Evolutionary conservation across 495 filamentous ascomycete species (phyloP), one percentile per base, ranked within the genome.

Genomic region (Neurospora tetrasperma): DNA sequence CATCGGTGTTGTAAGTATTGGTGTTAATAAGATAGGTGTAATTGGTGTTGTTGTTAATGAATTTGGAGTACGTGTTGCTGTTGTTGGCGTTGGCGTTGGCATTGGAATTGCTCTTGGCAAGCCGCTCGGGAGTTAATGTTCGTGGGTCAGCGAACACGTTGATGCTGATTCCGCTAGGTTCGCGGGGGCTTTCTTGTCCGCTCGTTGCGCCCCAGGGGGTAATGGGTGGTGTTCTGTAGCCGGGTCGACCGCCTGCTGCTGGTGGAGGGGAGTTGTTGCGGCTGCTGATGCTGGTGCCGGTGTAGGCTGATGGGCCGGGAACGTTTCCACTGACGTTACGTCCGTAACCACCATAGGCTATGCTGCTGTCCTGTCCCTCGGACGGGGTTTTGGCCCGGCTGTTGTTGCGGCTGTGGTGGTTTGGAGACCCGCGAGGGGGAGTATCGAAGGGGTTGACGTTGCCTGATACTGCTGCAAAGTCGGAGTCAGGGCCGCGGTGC

Each of bases 71-170:
- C 23, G 20, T 44, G 44, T 42, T 79, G 66, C 11, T 72, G 78
- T 74, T 46, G 14, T 74, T 46, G 14, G 38, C 38, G 23, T 16
- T 16, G 73, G 43, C 14, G 72, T 68, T 48, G 73, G 27, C 20
- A 48, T 59, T 68, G 20, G 71, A 27, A 62, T 38, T 11, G 27
- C 40, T 70, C 31, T 74, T 48, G 20, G 59, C 71, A 27, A 71
- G 72, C 54, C 69, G 18, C 43, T 79, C 76, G 4, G 77, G 77
- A 70, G 71, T 80, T 39, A 85, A 75, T 7, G 80, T 83, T 18
- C 78, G 83, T 11, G 88, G 88, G 71, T 92, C 90, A 6, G 90
- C 88, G 80, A 91, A 93, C 16, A 94, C 85, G 74, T 89, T 88
- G 76, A 93, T 93, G 80, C 87, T 90, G 79, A 91, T 88, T 42